Evolutionary conservation across 352 stramenopile species (phyloP).

Genomic region (Plasmopara halstedii): DNA sequence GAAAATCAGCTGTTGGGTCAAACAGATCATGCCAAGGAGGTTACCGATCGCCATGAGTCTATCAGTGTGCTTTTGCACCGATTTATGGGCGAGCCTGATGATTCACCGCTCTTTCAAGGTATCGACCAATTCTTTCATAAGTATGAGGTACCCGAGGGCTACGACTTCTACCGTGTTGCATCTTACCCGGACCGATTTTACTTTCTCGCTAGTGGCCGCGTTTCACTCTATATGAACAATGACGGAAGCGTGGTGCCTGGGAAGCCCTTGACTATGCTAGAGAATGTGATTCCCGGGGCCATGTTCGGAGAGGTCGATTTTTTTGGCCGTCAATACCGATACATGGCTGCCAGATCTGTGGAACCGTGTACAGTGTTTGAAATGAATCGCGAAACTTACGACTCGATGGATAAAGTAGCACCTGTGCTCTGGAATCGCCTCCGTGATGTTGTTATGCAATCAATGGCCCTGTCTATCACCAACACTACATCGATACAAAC

Average conservation of each 20-base stretch:
- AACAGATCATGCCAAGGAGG: constrained; percentile 23
- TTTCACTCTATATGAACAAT: constrained; percentile 73
- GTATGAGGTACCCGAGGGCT: constrained; percentile 39
- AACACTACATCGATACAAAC: constrained; percentile 67
- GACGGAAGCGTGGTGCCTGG: constrained; percentile 43
- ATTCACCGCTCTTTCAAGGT: constrained; percentile 53
- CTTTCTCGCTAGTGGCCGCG: constrained; percentile 63
- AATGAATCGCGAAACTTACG: constrained; percentile 56
- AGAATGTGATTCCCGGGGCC: constrained; percentile 63
- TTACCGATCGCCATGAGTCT: constrained; percentile 33
- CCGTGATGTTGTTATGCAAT: constrained; percentile 74
- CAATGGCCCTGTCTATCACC: constrained; percentile 71
- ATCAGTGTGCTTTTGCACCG: constrained; percentile 66
- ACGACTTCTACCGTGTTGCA: constrained; percentile 69
- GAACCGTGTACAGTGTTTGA: constrained; percentile 61
- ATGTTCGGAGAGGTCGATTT: constrained; percentile 87
- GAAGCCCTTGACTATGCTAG: constrained; percentile 45
- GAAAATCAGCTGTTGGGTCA: constrained; percentile 55
- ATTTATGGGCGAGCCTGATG: constrained; percentile 71
- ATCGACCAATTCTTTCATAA: constrained; percentile 61
- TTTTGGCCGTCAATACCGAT: constrained; percentile 60
- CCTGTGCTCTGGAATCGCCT: constrained; percentile 67
- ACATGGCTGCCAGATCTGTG: constrained; percentile 46
- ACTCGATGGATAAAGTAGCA: constrained; percentile 46
- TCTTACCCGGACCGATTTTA: constrained; percentile 60